Percentiles rank a stretch among this genome's conserved stretches.
Conservation (phyloP, 306 rosid species). For the Comarum palustre region DNA sequence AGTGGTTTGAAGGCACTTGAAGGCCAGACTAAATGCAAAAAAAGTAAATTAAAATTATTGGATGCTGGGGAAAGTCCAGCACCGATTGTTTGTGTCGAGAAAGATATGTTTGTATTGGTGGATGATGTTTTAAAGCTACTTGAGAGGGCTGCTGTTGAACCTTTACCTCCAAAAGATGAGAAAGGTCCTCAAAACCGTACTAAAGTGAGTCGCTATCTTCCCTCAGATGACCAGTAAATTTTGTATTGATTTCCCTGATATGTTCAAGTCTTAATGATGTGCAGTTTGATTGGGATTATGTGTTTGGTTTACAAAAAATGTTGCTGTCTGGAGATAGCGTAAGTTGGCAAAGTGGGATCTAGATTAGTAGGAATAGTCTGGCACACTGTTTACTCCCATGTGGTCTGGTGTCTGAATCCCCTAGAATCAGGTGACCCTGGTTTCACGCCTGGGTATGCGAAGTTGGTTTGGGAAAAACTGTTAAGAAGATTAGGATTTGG, state of each 20-base stretch:
- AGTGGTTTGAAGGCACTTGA: constrained; percentile 98
- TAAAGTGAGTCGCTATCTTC: constrained; percentile 54
- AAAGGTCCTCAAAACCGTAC: constrained; percentile 99
- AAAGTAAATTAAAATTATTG: constrained; percentile 52
- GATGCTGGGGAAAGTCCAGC: constrained; percentile 88
- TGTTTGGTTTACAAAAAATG: neutral
- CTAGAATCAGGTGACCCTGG: neutral
- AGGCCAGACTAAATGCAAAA: constrained; percentile 69
- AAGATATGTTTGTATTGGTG: constrained; percentile 80
- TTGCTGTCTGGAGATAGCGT: neutral
- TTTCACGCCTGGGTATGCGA: neutral
- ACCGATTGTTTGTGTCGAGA: constrained; percentile 83
- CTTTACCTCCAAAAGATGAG: constrained; percentile 97
- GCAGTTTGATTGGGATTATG: neutral
- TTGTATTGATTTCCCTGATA: neutral
- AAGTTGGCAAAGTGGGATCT: neutral
- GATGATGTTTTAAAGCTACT: constrained; percentile 82
- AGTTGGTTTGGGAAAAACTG: neutral
- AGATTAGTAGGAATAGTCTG: neutral
- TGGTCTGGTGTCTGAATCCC: neutral
- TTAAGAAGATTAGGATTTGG: neutral
- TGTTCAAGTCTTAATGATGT: neutral
- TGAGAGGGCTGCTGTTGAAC: constrained; percentile 95
- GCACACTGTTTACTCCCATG: neutral
- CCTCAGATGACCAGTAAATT: neutral